phyloP scores from a whole-genome alignment of 495 filamentous ascomycete genomes.

The Acidomyces sp. region DNA sequence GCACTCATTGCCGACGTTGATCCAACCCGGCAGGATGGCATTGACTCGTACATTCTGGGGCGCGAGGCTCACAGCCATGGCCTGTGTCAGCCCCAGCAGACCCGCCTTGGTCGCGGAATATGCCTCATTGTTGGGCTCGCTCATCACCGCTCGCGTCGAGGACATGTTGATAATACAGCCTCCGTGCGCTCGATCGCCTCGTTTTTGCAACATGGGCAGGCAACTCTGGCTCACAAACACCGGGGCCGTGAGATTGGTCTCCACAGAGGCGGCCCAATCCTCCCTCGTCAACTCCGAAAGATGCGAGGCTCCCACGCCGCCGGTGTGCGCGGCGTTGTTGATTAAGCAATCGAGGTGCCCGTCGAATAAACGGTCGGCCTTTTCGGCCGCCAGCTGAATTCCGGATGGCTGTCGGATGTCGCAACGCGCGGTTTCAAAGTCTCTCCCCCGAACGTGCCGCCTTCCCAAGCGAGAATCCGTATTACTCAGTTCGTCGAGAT shows the following conservation, averaged over 20 bases:
- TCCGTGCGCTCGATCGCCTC: background rate
- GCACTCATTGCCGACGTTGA: constrained; percentile 23
- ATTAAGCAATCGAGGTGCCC: constrained; percentile 16
- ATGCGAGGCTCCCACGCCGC: constrained; percentile 6
- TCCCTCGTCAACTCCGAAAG: constrained; percentile 11
- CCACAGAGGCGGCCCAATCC: constrained; percentile 18
- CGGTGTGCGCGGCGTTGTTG: constrained; percentile 20
- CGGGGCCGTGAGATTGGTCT: constrained; percentile 17
- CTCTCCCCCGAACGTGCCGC: background rate
- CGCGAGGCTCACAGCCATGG: constrained; percentile 21
- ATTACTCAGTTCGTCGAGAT: constrained; percentile 13
- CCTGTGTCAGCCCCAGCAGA: constrained; percentile 22
- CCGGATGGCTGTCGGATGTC: constrained; percentile 12
- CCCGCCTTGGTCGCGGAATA: constrained; percentile 24
- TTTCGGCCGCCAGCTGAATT: constrained; percentile 3
- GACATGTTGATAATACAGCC: constrained; percentile 25
- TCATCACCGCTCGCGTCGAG: constrained; percentile 25
- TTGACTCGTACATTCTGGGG: constrained; percentile 21
- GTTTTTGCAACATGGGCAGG: constrained; percentile 12
- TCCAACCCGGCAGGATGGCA: constrained; percentile 25
- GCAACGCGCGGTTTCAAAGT: constrained; percentile 6
- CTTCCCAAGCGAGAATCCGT: constrained; percentile 1
- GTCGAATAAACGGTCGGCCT: constrained; percentile 9
- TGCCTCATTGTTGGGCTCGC: constrained; percentile 21
- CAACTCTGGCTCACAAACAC: constrained; percentile 18